Percentiles rank a stretch among this genome's conserved stretches.
Conservation (phyloP, 306 rosid species). For the Vachellia collinsii region DNA sequence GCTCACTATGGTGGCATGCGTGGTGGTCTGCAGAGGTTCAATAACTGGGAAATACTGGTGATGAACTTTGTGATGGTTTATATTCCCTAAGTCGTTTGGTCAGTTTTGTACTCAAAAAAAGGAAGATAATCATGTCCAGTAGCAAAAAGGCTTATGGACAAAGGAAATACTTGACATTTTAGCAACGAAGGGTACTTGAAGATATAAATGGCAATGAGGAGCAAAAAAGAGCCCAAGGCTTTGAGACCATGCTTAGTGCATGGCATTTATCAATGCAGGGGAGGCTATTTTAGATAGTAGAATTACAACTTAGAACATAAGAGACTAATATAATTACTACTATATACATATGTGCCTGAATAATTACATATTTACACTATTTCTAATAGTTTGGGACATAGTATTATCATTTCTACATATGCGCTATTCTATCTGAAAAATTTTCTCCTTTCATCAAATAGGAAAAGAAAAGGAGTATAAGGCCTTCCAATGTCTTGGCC, state of each 20-base stretch:
- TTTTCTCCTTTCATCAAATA: no score
- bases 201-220: not conserved
- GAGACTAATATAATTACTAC: not conserved
- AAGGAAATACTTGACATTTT: no score
- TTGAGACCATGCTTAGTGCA: not conserved
- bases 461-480: not conserved
- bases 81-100: no score
- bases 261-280: not conserved
- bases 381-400: not conserved
- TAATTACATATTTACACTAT: not conserved
- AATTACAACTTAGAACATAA: not conserved
- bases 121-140: no score
- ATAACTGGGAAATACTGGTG: no score
- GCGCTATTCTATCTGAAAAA: not conserved
- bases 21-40: no score
- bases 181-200: not conserved
- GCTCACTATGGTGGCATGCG: no score
- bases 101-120: no score
- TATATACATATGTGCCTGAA: not conserved
- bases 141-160: no score
- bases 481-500: conserved; percentile 1
- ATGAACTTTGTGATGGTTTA: no score
- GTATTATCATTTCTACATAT: not conserved
- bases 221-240: not conserved
- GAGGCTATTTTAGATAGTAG: not conserved